These are phyloP conservation scores for Phytopythium cucurbitacearum DNA, from an alignment of 352 stramenopile species.

Conservation along the genomic window DNA sequence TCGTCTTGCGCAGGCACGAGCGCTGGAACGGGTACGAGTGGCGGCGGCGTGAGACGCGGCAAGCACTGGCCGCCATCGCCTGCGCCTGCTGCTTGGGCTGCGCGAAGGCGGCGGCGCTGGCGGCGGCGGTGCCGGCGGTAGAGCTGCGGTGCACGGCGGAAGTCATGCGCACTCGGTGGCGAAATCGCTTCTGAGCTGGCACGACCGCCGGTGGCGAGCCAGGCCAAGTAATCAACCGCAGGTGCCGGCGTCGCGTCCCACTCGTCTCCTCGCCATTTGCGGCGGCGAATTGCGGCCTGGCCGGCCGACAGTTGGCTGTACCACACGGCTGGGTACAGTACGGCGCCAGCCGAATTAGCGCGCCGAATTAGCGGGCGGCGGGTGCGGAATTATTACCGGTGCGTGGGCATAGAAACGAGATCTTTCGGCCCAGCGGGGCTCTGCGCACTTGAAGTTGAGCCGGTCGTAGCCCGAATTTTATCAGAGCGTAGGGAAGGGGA, in stretches of 20 bases:
- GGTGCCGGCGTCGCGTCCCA: not conserved
- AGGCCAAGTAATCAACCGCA: no score
- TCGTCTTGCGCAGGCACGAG: conserved; percentile 50
- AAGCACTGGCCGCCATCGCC: conserved; percentile 5
- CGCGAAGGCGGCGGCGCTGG: conserved; percentile 2
- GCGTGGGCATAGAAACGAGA: not conserved
- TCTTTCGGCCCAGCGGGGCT: not conserved
- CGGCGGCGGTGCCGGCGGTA: not conserved
- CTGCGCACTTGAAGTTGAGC: conserved; percentile 2
- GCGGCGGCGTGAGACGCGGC: conserved; percentile 4
- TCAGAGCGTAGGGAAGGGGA: no score
- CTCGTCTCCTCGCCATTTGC: not conserved
- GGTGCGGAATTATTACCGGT: not conserved
- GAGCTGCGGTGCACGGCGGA: conserved; percentile 3
- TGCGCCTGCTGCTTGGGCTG: conserved; percentile 15
- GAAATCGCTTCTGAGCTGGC: not conserved
- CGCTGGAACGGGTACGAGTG: conserved; percentile 12
- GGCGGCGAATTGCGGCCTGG: no score
- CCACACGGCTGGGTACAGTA: no score
- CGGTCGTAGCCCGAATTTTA: no score
- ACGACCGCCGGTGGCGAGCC: no score
- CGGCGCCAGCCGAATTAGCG: not conserved
- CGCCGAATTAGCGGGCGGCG: not conserved
- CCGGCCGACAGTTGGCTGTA: no score
- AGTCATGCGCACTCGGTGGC: conserved; percentile 11